Evolutionary conservation across 1,284 basidiomycete species (phyloP), one percentile per base, ranked within the genome.

Genomic region (Moesziomyces sp.): DNA sequence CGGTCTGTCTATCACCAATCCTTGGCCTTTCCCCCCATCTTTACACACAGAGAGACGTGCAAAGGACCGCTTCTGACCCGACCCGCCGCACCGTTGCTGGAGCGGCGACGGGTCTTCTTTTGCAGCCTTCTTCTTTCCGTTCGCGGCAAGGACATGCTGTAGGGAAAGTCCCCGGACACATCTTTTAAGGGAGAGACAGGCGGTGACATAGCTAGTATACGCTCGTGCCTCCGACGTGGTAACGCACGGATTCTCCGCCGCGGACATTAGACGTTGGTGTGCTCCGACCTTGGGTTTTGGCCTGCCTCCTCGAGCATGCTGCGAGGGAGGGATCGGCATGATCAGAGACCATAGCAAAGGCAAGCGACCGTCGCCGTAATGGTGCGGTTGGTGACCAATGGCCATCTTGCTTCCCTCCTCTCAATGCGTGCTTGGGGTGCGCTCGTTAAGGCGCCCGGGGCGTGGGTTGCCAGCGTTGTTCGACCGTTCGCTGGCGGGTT

Each of bases 91-190:
- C 38, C 38, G 1, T 40, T 18, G 18, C 38, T 18, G 38, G 38
- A 18, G 18, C 38, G 18, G 38, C 16, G 38, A 18, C 14, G 52
- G 38, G 42, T 57, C 52, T 23, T 14, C 28, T 48, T 66, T 74
- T 74, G 72, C 72, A 74, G 72, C 72, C 72, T 54, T 66, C 55
- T 61, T 21, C 38, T 57, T 40, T 19, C 16, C 52, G 40, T 42
- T 42, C 28, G 14, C 21, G 44, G 19, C n/a, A 33, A n/a, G 48
- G 63, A 70, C 72, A 74, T 56, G 72, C 72, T 74, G 72, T 70
- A 74, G 72, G 72, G 72, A 74, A 74, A 74, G 72, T 74, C 72
- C 72, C 72, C 72, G 72, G 72, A 74, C 72, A 74, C 71, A 74
- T 69, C 71, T 68, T 8, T 10, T 33, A 21, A 28, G 30, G 46